Evolutionary conservation across 83 land plant genomes (phyloP).

Genomic region (Diphasiastrum complanatum): DNA sequence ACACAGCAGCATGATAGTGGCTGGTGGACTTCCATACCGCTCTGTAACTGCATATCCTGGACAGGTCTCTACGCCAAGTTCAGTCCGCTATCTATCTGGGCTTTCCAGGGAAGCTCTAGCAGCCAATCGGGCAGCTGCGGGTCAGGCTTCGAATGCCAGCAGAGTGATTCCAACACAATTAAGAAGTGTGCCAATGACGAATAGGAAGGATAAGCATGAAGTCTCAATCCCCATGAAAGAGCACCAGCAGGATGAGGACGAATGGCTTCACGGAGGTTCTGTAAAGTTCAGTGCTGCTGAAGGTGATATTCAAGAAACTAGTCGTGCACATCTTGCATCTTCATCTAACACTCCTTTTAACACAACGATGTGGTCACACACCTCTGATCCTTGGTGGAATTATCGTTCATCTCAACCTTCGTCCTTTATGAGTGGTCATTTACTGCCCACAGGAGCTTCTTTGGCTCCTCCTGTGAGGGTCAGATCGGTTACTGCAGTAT

Average conservation of each 20-base stretch:
- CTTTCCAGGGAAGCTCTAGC: conserved; percentile 13
- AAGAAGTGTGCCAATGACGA: background rate
- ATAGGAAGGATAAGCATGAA: conserved; percentile 27
- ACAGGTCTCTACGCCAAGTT: conserved; percentile 1
- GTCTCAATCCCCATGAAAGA: conserved; percentile 25
- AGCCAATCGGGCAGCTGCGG: background rate
- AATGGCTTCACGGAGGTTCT: conserved; percentile 37
- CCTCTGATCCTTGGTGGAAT: conserved; percentile 21
- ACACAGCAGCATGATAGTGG: too few species aligned
- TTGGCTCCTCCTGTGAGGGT: conserved; percentile 32
- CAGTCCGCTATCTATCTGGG: conserved; percentile 12
- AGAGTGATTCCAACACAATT: conserved; percentile 24
- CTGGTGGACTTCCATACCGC: conserved; percentile 6
- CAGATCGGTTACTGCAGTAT: conserved; percentile 26
- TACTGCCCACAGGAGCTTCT: conserved; percentile 6
- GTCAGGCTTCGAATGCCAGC: conserved; percentile 11
- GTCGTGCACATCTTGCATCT: conserved; percentile 15
- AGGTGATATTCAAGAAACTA: background rate
- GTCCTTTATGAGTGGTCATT: conserved; percentile 6
- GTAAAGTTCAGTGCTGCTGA: conserved; percentile 3
- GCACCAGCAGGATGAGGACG: conserved; percentile 40
- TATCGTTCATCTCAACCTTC: conserved; percentile 3
- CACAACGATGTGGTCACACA: conserved; percentile 21
- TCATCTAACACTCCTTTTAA: conserved; percentile 10
- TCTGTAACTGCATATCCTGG: conserved; percentile 8